Percentiles rank a stretch among this genome's conserved stretches.
phyloP scores from a whole-genome alignment of 2,329 filamentous ascomycete species.

The Ophiostoma sp. region DNA sequence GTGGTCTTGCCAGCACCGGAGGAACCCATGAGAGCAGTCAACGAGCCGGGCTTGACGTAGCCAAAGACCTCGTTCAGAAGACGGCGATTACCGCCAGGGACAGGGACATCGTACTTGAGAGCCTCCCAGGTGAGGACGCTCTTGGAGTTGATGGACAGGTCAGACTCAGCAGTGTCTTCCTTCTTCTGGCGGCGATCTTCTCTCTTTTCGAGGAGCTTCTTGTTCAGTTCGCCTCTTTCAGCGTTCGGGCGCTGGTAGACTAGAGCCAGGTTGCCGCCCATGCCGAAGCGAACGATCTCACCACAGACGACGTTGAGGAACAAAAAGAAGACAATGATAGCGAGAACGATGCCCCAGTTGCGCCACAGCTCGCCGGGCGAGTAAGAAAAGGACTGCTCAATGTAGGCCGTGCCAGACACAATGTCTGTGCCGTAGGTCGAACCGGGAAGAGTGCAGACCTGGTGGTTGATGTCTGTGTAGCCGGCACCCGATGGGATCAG shows the following conservation, averaged over 20 bases:
- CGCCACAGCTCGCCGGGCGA: conserved; percentile 65
- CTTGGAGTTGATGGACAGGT: conserved; percentile 54
- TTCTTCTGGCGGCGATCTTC: conserved; percentile 48
- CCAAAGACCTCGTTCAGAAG: conserved; percentile 55
- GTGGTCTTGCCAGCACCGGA: conserved; percentile 88
- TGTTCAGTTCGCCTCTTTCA: conserved; percentile 62
- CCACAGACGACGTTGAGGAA: conserved; percentile 69
- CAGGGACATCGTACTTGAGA: conserved; percentile 69
- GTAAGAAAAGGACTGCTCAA: conserved; percentile 64
- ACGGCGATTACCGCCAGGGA: conserved; percentile 50
- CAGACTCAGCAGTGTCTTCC: conserved; percentile 38
- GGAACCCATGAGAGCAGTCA: conserved; percentile 74
- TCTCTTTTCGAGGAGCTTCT: conserved; percentile 54
- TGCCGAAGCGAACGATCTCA: conserved; percentile 71
- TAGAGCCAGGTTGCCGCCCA: conserved; percentile 74
- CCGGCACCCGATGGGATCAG: conserved; percentile 65
- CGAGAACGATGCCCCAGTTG: conserved; percentile 75
- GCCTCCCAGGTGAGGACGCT: conserved; percentile 81
- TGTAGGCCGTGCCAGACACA: conserved; percentile 64
- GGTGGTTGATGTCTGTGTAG: conserved; percentile 66
- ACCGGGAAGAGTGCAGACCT: conserved; percentile 75
- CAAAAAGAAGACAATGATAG: conserved; percentile 70
- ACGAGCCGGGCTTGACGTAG: conserved; percentile 68
- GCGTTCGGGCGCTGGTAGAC: conserved; percentile 67
- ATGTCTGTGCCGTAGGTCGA: conserved; percentile 57